These are phyloP conservation scores for Boletus albobrunnescens DNA, from an alignment of 1,284 basidiomycete species.

Conservation along the genomic window DNA sequence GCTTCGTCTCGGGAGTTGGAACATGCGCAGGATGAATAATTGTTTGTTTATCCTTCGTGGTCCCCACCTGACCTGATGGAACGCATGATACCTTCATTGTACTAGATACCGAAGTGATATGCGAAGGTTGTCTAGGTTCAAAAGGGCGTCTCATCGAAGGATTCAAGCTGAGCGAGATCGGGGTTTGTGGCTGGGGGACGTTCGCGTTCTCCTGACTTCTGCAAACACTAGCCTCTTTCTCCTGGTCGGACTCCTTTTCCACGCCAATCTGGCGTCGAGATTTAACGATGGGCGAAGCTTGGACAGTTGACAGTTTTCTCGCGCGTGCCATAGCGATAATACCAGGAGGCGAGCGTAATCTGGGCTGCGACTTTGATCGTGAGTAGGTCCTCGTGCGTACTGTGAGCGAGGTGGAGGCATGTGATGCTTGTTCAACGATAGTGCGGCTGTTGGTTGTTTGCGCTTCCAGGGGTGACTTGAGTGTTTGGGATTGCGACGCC, in stretches of 20 bases:
- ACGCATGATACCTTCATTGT: neutral
- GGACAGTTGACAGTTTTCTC: slow-evolving; percentile 32
- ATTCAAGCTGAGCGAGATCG: slow-evolving; percentile 16
- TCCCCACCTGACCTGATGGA: neutral
- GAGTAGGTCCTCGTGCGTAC: slow-evolving; percentile 17
- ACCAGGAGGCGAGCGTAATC: slow-evolving; percentile 11
- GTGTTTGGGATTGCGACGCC: slow-evolving; percentile 1
- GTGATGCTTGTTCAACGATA: neutral
- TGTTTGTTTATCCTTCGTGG: slow-evolving; percentile 5
- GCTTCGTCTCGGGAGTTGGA: slow-evolving; percentile 6
- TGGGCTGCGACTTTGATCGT: slow-evolving; percentile 32
- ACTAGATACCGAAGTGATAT: slow-evolving; percentile 1
- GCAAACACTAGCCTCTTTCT: neutral
- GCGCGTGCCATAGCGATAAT: slow-evolving; percentile 4
- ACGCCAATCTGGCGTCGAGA: slow-evolving; percentile 9
- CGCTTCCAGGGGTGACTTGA: slow-evolving; percentile 4
- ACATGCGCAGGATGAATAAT: slow-evolving; percentile 1
- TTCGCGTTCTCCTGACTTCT: neutral
- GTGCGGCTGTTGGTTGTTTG: neutral
- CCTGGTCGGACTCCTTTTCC: slow-evolving; percentile 6
- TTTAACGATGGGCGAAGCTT: slow-evolving; percentile 28
- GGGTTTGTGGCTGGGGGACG: neutral
- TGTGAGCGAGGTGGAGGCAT: neutral
- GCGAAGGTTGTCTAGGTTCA: slow-evolving; percentile 21
- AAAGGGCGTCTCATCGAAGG: slow-evolving; percentile 20